Conservation (phyloP, 495 filamentous ascomycete species). For the Evansstolkia leycettana region DNA sequence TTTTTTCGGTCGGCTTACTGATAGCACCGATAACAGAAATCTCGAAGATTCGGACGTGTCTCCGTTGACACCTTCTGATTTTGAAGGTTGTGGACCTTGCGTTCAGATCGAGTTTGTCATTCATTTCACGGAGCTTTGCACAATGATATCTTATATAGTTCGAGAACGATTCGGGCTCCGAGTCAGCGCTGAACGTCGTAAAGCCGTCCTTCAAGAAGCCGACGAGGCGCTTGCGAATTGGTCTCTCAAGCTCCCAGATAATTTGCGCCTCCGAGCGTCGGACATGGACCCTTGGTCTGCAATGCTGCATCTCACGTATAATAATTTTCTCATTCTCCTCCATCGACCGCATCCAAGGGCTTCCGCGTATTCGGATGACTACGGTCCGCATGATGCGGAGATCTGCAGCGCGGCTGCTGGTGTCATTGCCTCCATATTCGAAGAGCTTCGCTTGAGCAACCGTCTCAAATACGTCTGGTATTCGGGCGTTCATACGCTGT, state of each 20-base stretch:
- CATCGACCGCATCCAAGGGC: slow-evolving; percentile 35
- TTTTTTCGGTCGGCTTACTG: too few species aligned
- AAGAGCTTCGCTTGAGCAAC: slow-evolving; percentile 35
- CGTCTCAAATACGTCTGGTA: slow-evolving; percentile 36
- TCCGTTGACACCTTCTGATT: slow-evolving; percentile 30
- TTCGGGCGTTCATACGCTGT: slow-evolving; percentile 32
- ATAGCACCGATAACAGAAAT: too few species aligned
- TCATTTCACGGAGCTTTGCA: slow-evolving; percentile 33
- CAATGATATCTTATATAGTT: slow-evolving; percentile 34
- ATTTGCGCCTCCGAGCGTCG: slow-evolving; percentile 27
- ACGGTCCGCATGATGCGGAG: slow-evolving; percentile 31
- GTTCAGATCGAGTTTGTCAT: slow-evolving; percentile 33
- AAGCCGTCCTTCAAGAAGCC: slow-evolving; percentile 31
- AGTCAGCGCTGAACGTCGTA: slow-evolving; percentile 26
- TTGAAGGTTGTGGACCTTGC: slow-evolving; percentile 31
- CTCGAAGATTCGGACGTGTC: slow-evolving; percentile 37
- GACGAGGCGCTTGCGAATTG: slow-evolving; percentile 34
- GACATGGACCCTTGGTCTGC: slow-evolving; percentile 37
- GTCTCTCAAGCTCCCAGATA: slow-evolving; percentile 33
- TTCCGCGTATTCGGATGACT: slow-evolving; percentile 33
- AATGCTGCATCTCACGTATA: slow-evolving; percentile 38
- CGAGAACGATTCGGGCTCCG: slow-evolving; percentile 30
- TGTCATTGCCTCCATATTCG: slow-evolving; percentile 37
- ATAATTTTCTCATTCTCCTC: slow-evolving; percentile 39
- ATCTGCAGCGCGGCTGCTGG: slow-evolving; percentile 35